Evolutionary conservation across 257 asterid genomes (phyloP).

Genomic region (Solanum lycopersicoides): DNA sequence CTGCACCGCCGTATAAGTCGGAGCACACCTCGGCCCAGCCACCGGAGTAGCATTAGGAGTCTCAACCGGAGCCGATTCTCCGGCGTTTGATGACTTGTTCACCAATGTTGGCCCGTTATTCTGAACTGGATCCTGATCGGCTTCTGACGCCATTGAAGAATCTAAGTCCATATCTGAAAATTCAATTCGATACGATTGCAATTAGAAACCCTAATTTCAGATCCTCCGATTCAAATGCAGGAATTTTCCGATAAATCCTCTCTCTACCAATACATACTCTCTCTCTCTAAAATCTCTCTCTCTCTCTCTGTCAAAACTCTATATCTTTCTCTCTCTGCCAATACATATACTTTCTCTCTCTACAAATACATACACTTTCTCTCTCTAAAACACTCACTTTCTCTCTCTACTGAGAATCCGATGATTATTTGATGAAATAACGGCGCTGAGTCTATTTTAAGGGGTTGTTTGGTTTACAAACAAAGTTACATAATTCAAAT

Average conservation of each 20-base stretch:
- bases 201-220: constrained; percentile 40
- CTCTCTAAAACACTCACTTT: background rate
- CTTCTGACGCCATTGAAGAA: constrained; percentile 34
- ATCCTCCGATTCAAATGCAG: constrained; percentile 30
- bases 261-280: background rate
- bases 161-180: constrained; percentile 53
- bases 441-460: background rate
- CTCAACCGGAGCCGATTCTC: constrained; percentile 20
- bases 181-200: constrained; percentile 31
- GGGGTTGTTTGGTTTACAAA: background rate
- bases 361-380: constrained; percentile 3
- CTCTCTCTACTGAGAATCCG: background rate
- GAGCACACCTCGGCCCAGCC: constrained; percentile 89
- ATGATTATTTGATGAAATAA: background rate
- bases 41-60: constrained; percentile 16
- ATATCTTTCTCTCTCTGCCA: background rate
- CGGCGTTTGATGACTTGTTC: constrained; percentile 19
- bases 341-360: constrained; percentile 11
- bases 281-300: background rate
- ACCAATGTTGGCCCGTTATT: constrained; percentile 18
- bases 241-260: background rate
- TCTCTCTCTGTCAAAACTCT: background rate
- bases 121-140: constrained; percentile 76
- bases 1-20: constrained; percentile 66
- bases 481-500: no score